These are phyloP conservation scores for Allantophomopsis lycopodina DNA, from an alignment of 2,329 filamentous ascomycete species.

Conservation along the genomic window DNA sequence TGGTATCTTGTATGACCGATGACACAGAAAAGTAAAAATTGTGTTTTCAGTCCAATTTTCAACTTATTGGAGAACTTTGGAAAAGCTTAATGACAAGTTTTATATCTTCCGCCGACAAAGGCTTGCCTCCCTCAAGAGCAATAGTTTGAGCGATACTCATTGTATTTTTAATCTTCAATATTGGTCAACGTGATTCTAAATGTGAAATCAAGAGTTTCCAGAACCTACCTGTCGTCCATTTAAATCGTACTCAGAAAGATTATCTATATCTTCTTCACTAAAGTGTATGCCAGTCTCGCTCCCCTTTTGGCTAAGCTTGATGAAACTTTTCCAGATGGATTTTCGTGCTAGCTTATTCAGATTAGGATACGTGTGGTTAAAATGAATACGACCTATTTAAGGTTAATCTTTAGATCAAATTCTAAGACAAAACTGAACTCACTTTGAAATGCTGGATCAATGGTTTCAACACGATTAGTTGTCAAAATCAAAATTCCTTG, in stretches of 20 bases:
- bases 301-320: neutral
- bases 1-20: too few species aligned
- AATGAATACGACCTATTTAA: too few species aligned
- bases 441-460: constrained; percentile 21
- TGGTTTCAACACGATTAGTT: constrained; percentile 19
- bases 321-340: neutral
- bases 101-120: too few species aligned
- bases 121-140: neutral
- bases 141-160: neutral
- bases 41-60: too few species aligned
- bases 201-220: neutral
- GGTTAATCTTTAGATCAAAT: too few species aligned
- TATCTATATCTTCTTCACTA: neutral
- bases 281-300: neutral
- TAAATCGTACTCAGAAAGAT: neutral
- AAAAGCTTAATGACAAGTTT: too few species aligned
- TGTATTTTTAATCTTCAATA: neutral
- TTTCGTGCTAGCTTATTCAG: neutral
- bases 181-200: neutral
- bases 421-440: constrained; percentile 6
- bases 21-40: too few species aligned
- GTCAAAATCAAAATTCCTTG: constrained; percentile 19
- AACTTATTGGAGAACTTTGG: too few species aligned
- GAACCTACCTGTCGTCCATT: neutral
- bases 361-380: neutral